phyloP scores from a whole-genome alignment of 2,329 filamentous ascomycete species.

The Ascochyta viciae-villosae region DNA sequence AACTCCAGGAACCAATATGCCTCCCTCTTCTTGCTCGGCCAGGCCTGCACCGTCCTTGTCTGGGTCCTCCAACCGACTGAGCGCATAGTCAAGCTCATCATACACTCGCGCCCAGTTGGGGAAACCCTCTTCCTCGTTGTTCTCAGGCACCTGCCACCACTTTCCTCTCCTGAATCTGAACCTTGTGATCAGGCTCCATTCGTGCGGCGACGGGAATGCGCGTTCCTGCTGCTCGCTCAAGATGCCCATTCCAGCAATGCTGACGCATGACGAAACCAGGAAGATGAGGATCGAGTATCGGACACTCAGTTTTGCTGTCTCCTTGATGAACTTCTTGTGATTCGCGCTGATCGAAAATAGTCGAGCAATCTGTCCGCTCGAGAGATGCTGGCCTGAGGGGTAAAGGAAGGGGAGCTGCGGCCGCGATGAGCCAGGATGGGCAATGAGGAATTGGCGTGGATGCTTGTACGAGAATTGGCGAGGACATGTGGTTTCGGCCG shows the following conservation, averaged over 20 bases:
- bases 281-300: constrained; percentile 73
- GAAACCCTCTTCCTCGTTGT: constrained; percentile 64
- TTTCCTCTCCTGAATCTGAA: constrained; percentile 68
- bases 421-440: constrained; percentile 55
- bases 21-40: constrained; percentile 62
- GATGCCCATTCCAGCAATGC: constrained; percentile 69
- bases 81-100: constrained; percentile 63
- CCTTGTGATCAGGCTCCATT: constrained; percentile 78
- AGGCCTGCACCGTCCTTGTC: constrained; percentile 72
- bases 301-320: constrained; percentile 72
- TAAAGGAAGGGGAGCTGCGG: constrained; percentile 73
- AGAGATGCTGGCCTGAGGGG: constrained; percentile 54
- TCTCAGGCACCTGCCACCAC: constrained; percentile 57
- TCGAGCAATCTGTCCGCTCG: constrained; percentile 63
- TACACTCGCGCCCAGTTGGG: constrained; percentile 75
- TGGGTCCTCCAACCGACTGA: constrained; percentile 74
- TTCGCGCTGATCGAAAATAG: constrained; percentile 75
- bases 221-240: constrained; percentile 79
- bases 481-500: constrained; percentile 31
- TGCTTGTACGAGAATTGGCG: constrained; percentile 67
- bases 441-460: constrained; percentile 58
- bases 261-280: constrained; percentile 66
- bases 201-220: constrained; percentile 78
- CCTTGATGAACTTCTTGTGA: constrained; percentile 71
- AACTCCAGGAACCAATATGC: constrained; percentile 45